Evolutionary conservation across 139 green algal genomes (phyloP).

Genomic region (Yamagishiella unicocca): DNA sequence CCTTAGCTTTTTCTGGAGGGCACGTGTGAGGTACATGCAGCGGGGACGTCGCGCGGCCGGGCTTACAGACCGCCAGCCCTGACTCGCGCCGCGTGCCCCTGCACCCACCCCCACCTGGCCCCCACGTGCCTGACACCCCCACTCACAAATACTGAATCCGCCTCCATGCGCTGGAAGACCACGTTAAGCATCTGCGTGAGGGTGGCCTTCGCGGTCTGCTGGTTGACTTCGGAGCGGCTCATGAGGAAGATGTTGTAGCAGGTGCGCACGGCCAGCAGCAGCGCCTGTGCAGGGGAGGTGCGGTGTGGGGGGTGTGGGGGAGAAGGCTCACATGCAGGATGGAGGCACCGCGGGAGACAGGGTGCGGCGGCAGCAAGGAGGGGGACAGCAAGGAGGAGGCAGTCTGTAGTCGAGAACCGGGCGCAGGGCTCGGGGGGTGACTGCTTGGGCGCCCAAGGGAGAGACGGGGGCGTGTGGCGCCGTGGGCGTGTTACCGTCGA

Average conservation of each 20-base stretch:
- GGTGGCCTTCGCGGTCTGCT: conserved; percentile 94
- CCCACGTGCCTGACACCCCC: background rate
- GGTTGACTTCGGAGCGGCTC: conserved; percentile 88
- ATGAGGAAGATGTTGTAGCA: conserved; percentile 98
- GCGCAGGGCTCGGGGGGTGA: no score
- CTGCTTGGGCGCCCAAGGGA: no score
- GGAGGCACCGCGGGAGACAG: background rate
- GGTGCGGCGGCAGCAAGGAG: background rate
- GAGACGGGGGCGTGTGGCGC: no score
- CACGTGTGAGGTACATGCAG: no score
- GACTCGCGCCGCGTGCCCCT: no score
- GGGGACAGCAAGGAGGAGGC: background rate
- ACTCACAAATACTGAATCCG: conserved; percentile 65
- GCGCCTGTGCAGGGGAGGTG: conserved; percentile 62
- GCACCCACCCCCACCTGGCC: no score
- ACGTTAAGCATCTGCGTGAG: conserved; percentile 98
- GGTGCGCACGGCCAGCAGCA: conserved; percentile 90
- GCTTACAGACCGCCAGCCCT: no score
- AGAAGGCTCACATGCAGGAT: background rate
- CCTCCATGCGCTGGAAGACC: conserved; percentile 97
- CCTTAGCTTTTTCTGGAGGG: no score
- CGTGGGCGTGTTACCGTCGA: no score
- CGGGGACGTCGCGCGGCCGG: no score
- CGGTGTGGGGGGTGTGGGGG: background rate
- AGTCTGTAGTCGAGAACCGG: no score